Percentiles rank a stretch among this genome's conserved stretches.
Evolutionary conservation across 768 basidiomycete species (phyloP).

Genomic region (Suillus subaureus): DNA sequence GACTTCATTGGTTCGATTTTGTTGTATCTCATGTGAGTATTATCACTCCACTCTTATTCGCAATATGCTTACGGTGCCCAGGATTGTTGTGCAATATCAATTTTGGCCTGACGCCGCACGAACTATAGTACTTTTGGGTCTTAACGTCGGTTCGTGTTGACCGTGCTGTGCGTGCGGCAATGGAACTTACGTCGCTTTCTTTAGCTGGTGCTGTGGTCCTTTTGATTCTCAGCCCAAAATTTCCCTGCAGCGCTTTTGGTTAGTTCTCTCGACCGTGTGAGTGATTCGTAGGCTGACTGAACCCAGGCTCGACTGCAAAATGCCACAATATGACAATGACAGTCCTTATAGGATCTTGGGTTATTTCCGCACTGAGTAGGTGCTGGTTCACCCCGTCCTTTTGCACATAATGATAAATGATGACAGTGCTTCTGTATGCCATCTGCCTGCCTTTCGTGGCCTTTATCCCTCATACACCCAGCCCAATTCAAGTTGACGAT

Average conservation of each 20-base stretch:
- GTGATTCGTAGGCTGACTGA: neutral
- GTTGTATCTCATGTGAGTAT: conserved; percentile 39
- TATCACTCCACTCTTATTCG: neutral
- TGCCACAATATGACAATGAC: conserved; percentile 34
- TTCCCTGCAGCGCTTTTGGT: conserved; percentile 42
- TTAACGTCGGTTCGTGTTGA: conserved; percentile 14
- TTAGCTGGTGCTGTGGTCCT: conserved; percentile 34
- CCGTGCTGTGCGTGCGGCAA: neutral
- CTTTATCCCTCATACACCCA: conserved; percentile 6
- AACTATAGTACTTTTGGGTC: conserved; percentile 29
- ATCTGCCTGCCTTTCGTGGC: conserved; percentile 12
- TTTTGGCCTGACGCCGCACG: conserved; percentile 41
- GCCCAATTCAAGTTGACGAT: conserved; percentile 23
- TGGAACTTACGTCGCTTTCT: conserved; percentile 6
- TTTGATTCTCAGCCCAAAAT: conserved; percentile 29
- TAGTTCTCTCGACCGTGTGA: conserved; percentile 2
- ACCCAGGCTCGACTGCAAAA: conserved; percentile 28
- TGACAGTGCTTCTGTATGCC: conserved; percentile 12
- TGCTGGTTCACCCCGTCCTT: conserved; percentile 9
- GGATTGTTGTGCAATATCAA: conserved; percentile 43
- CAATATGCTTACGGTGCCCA: conserved; percentile 15
- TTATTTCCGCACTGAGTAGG: conserved; percentile 38
- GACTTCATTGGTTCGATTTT: conserved; percentile 37
- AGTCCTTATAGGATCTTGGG: conserved; percentile 35
- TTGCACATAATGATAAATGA: neutral